phyloP scores from a whole-genome alignment of 2,329 filamentous ascomycete genomes.

The Ophiocordyceps sinensis region DNA sequence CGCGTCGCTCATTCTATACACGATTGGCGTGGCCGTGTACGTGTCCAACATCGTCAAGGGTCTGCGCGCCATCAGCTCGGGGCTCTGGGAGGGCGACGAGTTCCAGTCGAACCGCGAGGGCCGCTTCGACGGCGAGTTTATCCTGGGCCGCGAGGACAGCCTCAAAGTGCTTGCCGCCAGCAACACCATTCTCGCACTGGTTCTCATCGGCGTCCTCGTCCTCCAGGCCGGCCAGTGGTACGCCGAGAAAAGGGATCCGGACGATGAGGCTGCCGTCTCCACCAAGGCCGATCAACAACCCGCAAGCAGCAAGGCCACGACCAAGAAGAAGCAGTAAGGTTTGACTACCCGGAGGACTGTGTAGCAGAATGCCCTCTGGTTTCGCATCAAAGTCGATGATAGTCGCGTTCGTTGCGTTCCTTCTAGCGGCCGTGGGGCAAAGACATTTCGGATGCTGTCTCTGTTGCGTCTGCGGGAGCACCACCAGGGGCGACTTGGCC shows the following conservation, averaged over 20 bases:
- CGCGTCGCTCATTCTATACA: conserved; percentile 65
- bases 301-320: conserved; percentile 9
- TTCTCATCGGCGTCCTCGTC: conserved; percentile 80
- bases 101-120: conserved; percentile 22
- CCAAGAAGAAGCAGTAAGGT: conserved; percentile 22
- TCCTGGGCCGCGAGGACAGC: conserved; percentile 74
- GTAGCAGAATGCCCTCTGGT: no score
- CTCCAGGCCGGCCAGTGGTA: conserved; percentile 98
- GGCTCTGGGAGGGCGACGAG: conserved; percentile 40
- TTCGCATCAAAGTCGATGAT: no score
- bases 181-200: conserved; percentile 89
- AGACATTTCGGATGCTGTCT: no score
- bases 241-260: conserved; percentile 80
- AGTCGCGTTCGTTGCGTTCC: no score
- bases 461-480: no score
- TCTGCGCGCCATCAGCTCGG: conserved; percentile 65
- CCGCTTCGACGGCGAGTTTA: conserved; percentile 42
- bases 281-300: conserved; percentile 32
- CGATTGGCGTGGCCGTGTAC: conserved; percentile 84
- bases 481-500: no score
- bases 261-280: conserved; percentile 57
- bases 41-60: conserved; percentile 95
- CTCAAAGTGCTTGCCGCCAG: conserved; percentile 83
- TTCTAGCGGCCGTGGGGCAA: no score
- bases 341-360: no score